Evolutionary conservation across 2,329 filamentous ascomycete species (phyloP), one percentile per base, ranked within the genome.

Genomic region (Beauveria sp.): DNA sequence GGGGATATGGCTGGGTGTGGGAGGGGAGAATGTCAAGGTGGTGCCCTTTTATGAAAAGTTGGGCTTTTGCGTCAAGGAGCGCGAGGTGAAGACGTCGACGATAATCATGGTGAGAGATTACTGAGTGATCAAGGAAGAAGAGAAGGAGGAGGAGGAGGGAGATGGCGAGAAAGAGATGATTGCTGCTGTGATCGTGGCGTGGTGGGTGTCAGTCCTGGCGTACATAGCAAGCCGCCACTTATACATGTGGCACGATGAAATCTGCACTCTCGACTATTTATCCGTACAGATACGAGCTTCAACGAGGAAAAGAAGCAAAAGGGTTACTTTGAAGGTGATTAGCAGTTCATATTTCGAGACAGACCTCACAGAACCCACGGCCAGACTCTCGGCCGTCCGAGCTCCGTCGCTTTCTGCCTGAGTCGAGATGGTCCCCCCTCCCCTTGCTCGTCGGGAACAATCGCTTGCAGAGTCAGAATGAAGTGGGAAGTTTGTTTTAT

Each of bases 41-140:
- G 74, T 82, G 48, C 65, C 68, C 50, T 81, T 81, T 65, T 81
- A 81, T 64, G 74, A 80, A 68, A 75, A 68, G 68, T 64, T 77
- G 62, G 79, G 77, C 41, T 81, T 81, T 62, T 69, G 70, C 61
- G 66, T 78, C 9, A 67, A 72, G 63, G 68, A 70, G 5, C 71
- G 72, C 2, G 73, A 71, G 4, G 70, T 72, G 53, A 69, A 66
- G 63, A 71, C 70, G 48, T 74, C 70, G 26, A 70, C 70, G 48
- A 72, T 75, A 43, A 74, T 69, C 71, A 79, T 80, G 77, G 74
- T 77, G 60, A 72, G 67, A 65, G 76, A 77, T 59, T 54, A 61
- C 51, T 61, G 47, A 56, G 6, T 41, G 51, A 56, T 5, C 54
- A 37, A 24, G 14, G 34, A 20, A 30, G 43, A 51, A 43, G 22